A percentile compares a stretch with the other conserved stretches of the same genome.
phyloP scores from a whole-genome alignment of 1,284 basidiomycete genomes.

The Marasmius fiardii region DNA sequence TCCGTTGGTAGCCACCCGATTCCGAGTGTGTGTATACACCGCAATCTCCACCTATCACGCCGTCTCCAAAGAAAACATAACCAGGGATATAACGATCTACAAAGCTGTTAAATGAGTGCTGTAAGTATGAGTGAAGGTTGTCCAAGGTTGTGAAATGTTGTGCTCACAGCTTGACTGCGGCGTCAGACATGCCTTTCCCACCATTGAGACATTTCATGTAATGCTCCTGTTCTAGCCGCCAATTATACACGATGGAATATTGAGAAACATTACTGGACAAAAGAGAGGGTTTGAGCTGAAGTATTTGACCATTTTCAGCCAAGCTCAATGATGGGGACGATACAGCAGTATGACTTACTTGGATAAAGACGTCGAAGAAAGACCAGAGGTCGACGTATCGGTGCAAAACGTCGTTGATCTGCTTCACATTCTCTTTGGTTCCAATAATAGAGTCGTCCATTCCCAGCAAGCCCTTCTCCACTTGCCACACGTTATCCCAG shows the following conservation, averaged over 20 bases:
- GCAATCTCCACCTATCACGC: slow-evolving; percentile 28
- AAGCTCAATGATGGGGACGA: not conserved
- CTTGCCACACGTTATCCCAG: slow-evolving; percentile 39
- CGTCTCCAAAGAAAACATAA: slow-evolving; percentile 73
- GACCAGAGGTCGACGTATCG: slow-evolving; percentile 66
- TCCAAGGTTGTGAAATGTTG: not conserved
- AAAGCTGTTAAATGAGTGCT: slow-evolving; percentile 42
- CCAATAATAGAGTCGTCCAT: slow-evolving; percentile 38
- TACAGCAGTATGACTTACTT: slow-evolving; percentile 39
- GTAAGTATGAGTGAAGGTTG: not conserved
- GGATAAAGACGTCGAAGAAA: slow-evolving; percentile 65
- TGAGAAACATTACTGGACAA: slow-evolving; percentile 30
- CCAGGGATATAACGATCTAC: slow-evolving; percentile 84
- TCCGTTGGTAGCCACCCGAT: not conserved
- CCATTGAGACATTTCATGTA: slow-evolving; percentile 82
- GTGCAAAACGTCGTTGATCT: slow-evolving; percentile 59
- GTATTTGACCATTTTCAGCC: not conserved
- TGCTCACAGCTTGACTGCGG: slow-evolving; percentile 65
- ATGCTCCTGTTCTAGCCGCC: slow-evolving; percentile 87
- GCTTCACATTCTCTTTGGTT: slow-evolving; percentile 47
- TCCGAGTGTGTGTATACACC: not conserved
- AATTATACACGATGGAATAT: slow-evolving; percentile 65
- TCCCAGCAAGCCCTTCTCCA: slow-evolving; percentile 31
- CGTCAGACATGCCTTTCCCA: slow-evolving; percentile 84
- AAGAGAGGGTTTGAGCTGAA: slow-evolving; percentile 49